phyloP scores from a whole-genome alignment of 1,284 basidiomycete species.

The Veloboletus limbatus region DNA sequence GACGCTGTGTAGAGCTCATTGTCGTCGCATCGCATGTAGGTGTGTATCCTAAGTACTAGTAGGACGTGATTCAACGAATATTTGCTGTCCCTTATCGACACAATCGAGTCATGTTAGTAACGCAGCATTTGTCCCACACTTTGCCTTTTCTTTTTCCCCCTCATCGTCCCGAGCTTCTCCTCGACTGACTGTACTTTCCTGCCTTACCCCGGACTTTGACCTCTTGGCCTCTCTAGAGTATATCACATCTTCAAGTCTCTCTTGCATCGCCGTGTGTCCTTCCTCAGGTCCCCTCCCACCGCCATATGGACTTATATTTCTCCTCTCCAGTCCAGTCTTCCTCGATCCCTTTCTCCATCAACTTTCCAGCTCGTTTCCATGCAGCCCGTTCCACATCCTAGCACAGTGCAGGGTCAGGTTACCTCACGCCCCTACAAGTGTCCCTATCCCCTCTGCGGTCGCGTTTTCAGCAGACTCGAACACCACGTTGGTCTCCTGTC shows the following conservation, averaged over 20 bases:
- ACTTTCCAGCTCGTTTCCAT: conserved; percentile 23
- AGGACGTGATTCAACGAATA: no score
- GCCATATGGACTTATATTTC: conserved; percentile 33
- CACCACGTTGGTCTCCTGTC: conserved; percentile 75
- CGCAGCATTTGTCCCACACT: no score
- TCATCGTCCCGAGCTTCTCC: no score
- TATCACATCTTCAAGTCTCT: conserved; percentile 13
- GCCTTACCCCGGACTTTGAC: conserved; percentile 32
- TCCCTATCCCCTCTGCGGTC: conserved; percentile 86
- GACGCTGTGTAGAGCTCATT: no score
- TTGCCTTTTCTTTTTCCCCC: conserved; percentile 9
- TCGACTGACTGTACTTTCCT: conserved; percentile 29
- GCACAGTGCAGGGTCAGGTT: conserved; percentile 48
- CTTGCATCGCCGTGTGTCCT: conserved; percentile 28
- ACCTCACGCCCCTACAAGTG: conserved; percentile 90
- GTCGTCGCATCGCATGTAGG: no score
- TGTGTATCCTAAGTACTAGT: no score
- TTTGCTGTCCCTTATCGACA: no score
- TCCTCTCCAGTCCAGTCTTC: conserved; percentile 21
- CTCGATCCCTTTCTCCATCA: conserved; percentile 18
- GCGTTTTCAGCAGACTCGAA: conserved; percentile 88
- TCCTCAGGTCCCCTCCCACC: conserved; percentile 12
- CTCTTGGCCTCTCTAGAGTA: conserved; percentile 27
- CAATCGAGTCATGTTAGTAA: no score
- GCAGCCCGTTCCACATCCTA: conserved; percentile 17